Conservation (phyloP, 2,329 filamentous ascomycete genomes). For the Neodidymelliopsis sp. region DNA sequence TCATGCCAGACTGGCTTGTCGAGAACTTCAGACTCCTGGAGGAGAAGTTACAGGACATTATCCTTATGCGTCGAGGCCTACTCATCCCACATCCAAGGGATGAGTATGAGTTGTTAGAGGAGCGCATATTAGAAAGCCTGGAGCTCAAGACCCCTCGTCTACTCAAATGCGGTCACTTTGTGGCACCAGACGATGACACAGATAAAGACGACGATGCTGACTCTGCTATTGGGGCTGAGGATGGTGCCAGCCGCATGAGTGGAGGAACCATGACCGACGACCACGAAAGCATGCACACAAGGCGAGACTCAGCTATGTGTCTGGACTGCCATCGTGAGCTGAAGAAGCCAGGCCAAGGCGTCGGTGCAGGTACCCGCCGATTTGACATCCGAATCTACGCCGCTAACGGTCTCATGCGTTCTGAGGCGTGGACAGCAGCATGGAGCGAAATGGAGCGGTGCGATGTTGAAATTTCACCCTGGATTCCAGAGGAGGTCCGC, state of each 20-base stretch:
- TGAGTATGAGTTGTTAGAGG: slow-evolving; percentile 81
- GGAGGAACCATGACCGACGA: slow-evolving; percentile 45
- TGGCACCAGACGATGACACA: slow-evolving; percentile 49
- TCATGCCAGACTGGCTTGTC: slow-evolving; percentile 59
- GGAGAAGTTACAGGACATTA: slow-evolving; percentile 74
- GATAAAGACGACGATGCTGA: slow-evolving; percentile 51
- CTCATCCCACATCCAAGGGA: slow-evolving; percentile 79
- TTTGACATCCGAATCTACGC: slow-evolving; percentile 91
- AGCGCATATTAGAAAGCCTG: slow-evolving; percentile 76
- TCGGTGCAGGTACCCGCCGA: slow-evolving; percentile 57
- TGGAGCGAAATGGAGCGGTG: slow-evolving; percentile 99
- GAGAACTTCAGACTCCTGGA: slow-evolving; percentile 73
- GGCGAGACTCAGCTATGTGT: slow-evolving; percentile 53
- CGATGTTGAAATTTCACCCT: slow-evolving; percentile 87
- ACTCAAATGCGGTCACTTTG: slow-evolving; percentile 78
- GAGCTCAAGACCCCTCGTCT: slow-evolving; percentile 75
- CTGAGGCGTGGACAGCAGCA: slow-evolving; percentile 89
- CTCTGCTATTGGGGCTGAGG: slow-evolving; percentile 47
- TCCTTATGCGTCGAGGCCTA: slow-evolving; percentile 73
- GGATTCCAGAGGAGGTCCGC: slow-evolving; percentile 66
- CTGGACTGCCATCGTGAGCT: slow-evolving; percentile 56
- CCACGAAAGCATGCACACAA: slow-evolving; percentile 30
- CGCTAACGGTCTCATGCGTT: slow-evolving; percentile 91
- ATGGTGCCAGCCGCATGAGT: slow-evolving; percentile 47
- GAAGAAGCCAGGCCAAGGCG: slow-evolving; percentile 45